Percentiles rank a stretch among this genome's conserved stretches.
Conservation (phyloP, 257 asterid species). For the Nicotiana sylvestris region DNA sequence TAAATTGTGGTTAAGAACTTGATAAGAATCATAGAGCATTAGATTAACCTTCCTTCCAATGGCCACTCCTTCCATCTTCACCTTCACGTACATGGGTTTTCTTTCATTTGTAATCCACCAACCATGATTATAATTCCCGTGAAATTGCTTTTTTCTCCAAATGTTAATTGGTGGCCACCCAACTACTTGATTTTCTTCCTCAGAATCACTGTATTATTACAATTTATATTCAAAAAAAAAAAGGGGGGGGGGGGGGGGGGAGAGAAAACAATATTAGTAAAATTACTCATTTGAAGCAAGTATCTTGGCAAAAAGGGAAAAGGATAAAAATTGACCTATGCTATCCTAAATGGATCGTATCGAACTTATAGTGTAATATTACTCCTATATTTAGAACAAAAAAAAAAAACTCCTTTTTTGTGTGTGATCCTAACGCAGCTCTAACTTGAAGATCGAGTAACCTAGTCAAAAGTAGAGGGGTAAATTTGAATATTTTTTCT, state of each 20-base stretch:
- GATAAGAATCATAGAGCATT: constrained; percentile 33
- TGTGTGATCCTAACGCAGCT: too few relatives aligned
- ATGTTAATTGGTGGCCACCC: constrained; percentile 50
- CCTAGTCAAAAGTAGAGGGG: too few relatives aligned
- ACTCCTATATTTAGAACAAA: too few relatives aligned
- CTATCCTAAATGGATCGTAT: too few relatives aligned
- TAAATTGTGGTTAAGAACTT: constrained; percentile 27
- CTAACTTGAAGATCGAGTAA: too few relatives aligned
- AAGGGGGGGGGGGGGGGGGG: neutral
- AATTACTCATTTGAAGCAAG: neutral
- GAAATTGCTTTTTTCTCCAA: constrained; percentile 29
- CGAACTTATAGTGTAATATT: too few relatives aligned
- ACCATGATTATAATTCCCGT: constrained; percentile 8
- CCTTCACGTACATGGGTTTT: constrained; percentile 40
- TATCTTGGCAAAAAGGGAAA: too few relatives aligned
- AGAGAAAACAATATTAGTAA: neutral
- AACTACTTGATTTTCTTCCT: constrained; percentile 17
- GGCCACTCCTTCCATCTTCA: constrained; percentile 55
- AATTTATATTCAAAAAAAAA: neutral
- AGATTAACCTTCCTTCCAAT: constrained; percentile 49
- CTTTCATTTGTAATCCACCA: constrained; percentile 17
- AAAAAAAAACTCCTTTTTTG: too few relatives aligned
- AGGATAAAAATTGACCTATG: too few relatives aligned
- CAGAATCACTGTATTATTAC: constrained; percentile 17
- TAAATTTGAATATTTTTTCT: too few relatives aligned